These are phyloP conservation scores for Brassica juncea DNA, from an alignment of 345 rosid species.

Conservation along the genomic window DNA sequence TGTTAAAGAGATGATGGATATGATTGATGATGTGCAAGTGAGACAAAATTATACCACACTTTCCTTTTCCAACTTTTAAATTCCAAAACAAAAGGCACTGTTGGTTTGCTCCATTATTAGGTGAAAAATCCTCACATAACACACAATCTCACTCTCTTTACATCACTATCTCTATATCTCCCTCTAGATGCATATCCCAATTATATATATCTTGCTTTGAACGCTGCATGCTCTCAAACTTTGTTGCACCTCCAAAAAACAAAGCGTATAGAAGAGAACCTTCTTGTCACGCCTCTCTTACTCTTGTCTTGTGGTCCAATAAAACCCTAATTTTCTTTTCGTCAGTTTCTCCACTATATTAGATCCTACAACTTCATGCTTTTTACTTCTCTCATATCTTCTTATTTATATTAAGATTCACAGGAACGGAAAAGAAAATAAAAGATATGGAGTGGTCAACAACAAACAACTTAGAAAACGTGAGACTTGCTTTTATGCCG, in stretches of 20 bases:
- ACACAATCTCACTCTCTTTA: slow-evolving; percentile 17
- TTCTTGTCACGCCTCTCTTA: slow-evolving; percentile 44
- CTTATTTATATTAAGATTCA: slow-evolving; percentile 17
- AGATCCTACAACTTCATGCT: slow-evolving; percentile 5
- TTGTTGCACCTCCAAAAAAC: slow-evolving; percentile 46
- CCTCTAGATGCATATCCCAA: slow-evolving; percentile 3
- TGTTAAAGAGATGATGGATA: slow-evolving; percentile 25
- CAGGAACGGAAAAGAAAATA: slow-evolving; percentile 7
- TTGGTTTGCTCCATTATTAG: not conserved
- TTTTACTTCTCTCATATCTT: slow-evolving; percentile 1
- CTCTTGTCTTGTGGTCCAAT: slow-evolving; percentile 40
- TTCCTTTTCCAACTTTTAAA: not conserved
- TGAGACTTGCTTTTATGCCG: slow-evolving; percentile 36
- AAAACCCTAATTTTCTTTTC: slow-evolving; percentile 19
- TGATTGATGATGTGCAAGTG: slow-evolving; percentile 33
- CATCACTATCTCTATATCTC: not conserved
- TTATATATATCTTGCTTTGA: slow-evolving; percentile 19
- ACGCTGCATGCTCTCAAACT: slow-evolving; percentile 33
- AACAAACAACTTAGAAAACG: slow-evolving; percentile 29
- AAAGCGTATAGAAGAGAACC: slow-evolving; percentile 27
- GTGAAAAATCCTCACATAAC: not conserved
- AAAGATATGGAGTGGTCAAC: slow-evolving; percentile 34
- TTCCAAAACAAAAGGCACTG: not conserved
- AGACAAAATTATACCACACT: slow-evolving; percentile 37
- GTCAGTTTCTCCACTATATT: not conserved